Evolutionary conservation across 176 grass and related monocot genomes (phyloP).

Genomic region (Aegilops sharonensis): DNA sequence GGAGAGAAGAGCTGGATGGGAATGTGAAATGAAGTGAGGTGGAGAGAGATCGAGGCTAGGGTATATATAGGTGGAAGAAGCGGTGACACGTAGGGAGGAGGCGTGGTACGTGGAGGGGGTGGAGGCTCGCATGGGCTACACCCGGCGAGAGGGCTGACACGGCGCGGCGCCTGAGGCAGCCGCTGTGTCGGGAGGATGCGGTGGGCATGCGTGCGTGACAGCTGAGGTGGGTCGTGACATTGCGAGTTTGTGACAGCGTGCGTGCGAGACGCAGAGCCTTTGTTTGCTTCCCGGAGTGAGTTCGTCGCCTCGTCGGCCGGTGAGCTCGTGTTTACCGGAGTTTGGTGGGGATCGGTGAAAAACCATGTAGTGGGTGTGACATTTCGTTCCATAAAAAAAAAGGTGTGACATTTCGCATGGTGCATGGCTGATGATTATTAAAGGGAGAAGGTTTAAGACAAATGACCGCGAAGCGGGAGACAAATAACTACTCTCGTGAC

Average conservation of each 20-base stretch:
- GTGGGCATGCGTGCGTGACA: background rate
- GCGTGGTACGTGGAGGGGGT: slow-evolving; percentile 49
- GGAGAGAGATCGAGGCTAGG: background rate
- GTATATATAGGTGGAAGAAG: slow-evolving; percentile 41
- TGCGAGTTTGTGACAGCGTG: background rate
- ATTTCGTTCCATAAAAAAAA: too few species aligned
- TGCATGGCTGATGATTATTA: too few species aligned
- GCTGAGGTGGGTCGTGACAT: background rate
- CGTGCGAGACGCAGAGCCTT: background rate
- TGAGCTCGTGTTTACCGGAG: background rate
- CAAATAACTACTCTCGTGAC: too few species aligned
- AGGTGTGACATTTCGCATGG: too few species aligned
- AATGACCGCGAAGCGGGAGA: too few species aligned
- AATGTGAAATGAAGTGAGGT: background rate
- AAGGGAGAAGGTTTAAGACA: too few species aligned
- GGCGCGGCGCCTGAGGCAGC: background rate
- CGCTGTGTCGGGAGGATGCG: background rate
- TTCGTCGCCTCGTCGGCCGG: background rate
- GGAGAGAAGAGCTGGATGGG: background rate
- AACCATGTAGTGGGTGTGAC: too few species aligned
- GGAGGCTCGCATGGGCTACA: slow-evolving; percentile 53
- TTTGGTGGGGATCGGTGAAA: background rate
- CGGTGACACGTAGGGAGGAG: slow-evolving; percentile 60
- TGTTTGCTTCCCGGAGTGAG: background rate
- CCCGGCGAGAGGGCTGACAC: slow-evolving; percentile 35